Conservation (phyloP, 2,329 filamentous ascomycete genomes). For the Bipolaris gigantea region DNA sequence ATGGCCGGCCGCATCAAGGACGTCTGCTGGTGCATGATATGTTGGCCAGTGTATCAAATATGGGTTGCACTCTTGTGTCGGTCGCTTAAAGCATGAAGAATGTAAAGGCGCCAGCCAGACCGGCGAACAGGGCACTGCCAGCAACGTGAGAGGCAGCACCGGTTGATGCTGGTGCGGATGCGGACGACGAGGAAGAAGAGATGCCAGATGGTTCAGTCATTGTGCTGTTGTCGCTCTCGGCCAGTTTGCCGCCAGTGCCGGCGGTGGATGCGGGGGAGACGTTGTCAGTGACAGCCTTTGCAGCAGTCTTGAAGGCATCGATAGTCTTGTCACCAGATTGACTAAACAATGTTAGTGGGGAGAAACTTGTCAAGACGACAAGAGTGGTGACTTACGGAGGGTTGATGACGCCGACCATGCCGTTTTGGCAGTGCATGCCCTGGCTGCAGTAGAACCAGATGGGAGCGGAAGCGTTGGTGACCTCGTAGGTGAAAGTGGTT, state of each 20-base stretch:
- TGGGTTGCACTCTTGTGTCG: conserved; percentile 2
- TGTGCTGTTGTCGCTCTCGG: conserved; percentile 21
- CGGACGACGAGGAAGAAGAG: conserved; percentile 14
- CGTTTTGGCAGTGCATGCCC: conserved; percentile 42
- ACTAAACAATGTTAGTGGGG: conserved; percentile 21
- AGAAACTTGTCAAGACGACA: background rate
- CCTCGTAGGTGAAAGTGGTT: conserved; percentile 37
- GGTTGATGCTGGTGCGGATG: conserved; percentile 16
- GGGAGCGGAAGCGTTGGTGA: conserved; percentile 42
- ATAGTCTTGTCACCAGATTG: conserved; percentile 26
- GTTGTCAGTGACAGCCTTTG: conserved; percentile 22
- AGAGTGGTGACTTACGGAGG: conserved; percentile 32
- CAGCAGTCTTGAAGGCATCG: conserved; percentile 30
- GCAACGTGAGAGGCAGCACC: conserved; percentile 33
- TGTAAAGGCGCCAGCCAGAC: conserved; percentile 33
- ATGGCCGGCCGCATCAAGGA: background rate
- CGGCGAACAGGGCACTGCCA: conserved; percentile 30
- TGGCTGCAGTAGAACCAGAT: conserved; percentile 49
- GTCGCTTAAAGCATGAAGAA: conserved; percentile 36
- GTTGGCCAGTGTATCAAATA: conserved; percentile 18
- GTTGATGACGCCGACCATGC: conserved; percentile 49
- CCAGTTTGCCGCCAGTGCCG: conserved; percentile 32
- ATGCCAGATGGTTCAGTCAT: conserved; percentile 10
- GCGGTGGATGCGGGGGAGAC: conserved; percentile 30
- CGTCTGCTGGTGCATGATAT: background rate